Conservation (phyloP, 208 protist species). For the Naegleria lovaniensis region DNA sequence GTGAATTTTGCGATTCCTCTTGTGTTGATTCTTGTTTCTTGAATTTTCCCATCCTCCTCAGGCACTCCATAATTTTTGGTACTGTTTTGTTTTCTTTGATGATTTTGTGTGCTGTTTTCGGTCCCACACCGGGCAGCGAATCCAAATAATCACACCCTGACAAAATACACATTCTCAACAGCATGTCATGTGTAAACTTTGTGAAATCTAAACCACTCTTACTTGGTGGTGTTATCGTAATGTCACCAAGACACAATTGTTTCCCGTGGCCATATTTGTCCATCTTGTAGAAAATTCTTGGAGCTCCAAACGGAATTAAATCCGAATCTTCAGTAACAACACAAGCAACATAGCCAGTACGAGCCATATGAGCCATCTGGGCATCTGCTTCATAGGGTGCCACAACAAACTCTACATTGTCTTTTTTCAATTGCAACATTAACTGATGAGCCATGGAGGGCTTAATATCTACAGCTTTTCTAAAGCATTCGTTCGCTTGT, state of each 20-base stretch:
- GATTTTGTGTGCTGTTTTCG: not conserved
- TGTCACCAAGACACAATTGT: slow-evolving; percentile 38
- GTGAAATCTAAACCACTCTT: not conserved
- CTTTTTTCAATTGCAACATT: slow-evolving; percentile 46
- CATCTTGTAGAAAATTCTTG: slow-evolving; percentile 58
- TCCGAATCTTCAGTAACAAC: slow-evolving; percentile 97
- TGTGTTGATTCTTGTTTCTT: not conserved
- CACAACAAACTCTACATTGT: slow-evolving; percentile 77
- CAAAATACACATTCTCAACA: slow-evolving; percentile 5
- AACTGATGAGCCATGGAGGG: slow-evolving; percentile 61
- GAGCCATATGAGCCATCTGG: slow-evolving; percentile 89
- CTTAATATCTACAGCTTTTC: slow-evolving; percentile 66
- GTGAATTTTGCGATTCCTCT: too few relatives aligned
- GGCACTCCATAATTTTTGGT: not conserved
- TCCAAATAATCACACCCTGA: slow-evolving; percentile 29
- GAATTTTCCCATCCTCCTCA: not conserved
- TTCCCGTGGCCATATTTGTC: slow-evolving; percentile 53
- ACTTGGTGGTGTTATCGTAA: not conserved
- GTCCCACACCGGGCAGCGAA: not conserved
- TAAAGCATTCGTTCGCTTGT: slow-evolving; percentile 54
- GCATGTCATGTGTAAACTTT: slow-evolving; percentile 19
- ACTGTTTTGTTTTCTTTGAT: not conserved
- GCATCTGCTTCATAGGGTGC: slow-evolving; percentile 99
- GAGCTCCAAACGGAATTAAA: slow-evolving; percentile 85
- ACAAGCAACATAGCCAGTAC: slow-evolving; percentile 71